Base-by-base conservation (phyloP, 192 early-diverging fungal species). In the Borealophlyctis nickersoniae region DNA sequence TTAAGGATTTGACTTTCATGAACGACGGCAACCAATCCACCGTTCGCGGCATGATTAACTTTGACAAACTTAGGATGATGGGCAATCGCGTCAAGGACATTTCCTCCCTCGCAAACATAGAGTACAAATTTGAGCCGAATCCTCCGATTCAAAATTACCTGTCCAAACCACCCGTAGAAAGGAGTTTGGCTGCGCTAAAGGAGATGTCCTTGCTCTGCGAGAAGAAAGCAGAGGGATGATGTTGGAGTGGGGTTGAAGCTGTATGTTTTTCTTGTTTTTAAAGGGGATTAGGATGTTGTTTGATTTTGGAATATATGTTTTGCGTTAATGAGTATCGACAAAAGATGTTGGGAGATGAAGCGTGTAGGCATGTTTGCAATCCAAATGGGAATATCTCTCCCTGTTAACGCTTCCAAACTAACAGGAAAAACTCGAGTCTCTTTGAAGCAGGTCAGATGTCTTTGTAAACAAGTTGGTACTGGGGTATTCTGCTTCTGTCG, bases 61-160 rank as follows among this genome's bases (percentile, higher is more conserved):
- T 86, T 57, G 84, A 86, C 66, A 86, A 86, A 61, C 74, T 86
- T 26, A 70, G 82, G 11, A 83, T 83, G 80, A 85, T 86, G 82
- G 78, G 77, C 30, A 76, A 75, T 35, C 72, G 80, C 27, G 84
- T 86, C 32, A 70, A 76, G 31, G 83, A 82, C 28, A 81, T 85
- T 45, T 63, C 72, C 16, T 62, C 63, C 1, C 61, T 82, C 23
- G 80, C 65, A 26, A 48, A 36, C 13, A 60, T 67, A 19, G 77
- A 75, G 34, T 81, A 78, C 60, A 70, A 67, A n/a, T 81, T 72
- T 45, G 71, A 70, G 31, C 72, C 71, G 28, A 71, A 76, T 29
- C 77, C 83, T 11, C 62, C 62, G 2, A 74, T 81, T 32, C 77
- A 78, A 64, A 86, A 86, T 61, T 86, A 84, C 68, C 56, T 86